A percentile compares a stretch with the other conserved stretches of the same genome.
Evolutionary conservation across 495 filamentous ascomycete species (phyloP).

Genomic region (Rostrohypoxylon terebratum): DNA sequence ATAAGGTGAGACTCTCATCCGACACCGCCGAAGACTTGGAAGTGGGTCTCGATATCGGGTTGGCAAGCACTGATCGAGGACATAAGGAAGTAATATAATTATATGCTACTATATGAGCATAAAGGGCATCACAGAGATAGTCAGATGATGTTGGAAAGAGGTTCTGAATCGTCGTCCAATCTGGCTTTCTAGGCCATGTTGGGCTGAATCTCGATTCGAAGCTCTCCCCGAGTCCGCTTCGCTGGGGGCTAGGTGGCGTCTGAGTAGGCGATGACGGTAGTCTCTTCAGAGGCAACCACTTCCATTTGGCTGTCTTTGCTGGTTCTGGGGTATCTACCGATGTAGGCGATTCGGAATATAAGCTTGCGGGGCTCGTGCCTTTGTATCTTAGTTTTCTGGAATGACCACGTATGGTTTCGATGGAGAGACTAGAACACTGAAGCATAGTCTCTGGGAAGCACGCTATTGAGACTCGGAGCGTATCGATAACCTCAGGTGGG

Average conservation of each 20-base stretch:
- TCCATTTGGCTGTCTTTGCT: constrained; percentile 44
- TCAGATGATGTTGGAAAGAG: constrained; percentile 69
- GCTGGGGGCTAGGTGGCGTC: constrained; percentile 29
- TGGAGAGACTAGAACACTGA: constrained; percentile 56
- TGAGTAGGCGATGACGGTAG: constrained; percentile 25
- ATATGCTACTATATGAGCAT: constrained; percentile 71
- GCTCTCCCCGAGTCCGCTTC: constrained; percentile 19
- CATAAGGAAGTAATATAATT: constrained; percentile 68
- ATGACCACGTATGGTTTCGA: constrained; percentile 61
- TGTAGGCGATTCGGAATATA: constrained; percentile 34
- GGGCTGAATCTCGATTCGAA: constrained; percentile 28
- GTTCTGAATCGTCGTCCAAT: constrained; percentile 64
- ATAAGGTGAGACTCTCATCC: constrained; percentile 30
- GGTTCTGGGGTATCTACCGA: constrained; percentile 31
- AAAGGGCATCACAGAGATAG: constrained; percentile 70
- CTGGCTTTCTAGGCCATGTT: constrained; percentile 34
- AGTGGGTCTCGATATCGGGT: constrained; percentile 34
- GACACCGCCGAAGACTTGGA: constrained; percentile 35
- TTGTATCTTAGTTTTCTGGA: constrained; percentile 56
- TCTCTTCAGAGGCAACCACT: constrained; percentile 41
- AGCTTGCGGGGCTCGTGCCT: constrained; percentile 28
- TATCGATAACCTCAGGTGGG: constrained; percentile 57
- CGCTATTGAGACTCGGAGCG: constrained; percentile 53
- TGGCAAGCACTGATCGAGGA: constrained; percentile 40
- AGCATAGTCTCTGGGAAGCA: constrained; percentile 64